Evolutionary conservation across 2,329 filamentous ascomycete genomes (phyloP).

Genomic region (Aspergillus tamarii): DNA sequence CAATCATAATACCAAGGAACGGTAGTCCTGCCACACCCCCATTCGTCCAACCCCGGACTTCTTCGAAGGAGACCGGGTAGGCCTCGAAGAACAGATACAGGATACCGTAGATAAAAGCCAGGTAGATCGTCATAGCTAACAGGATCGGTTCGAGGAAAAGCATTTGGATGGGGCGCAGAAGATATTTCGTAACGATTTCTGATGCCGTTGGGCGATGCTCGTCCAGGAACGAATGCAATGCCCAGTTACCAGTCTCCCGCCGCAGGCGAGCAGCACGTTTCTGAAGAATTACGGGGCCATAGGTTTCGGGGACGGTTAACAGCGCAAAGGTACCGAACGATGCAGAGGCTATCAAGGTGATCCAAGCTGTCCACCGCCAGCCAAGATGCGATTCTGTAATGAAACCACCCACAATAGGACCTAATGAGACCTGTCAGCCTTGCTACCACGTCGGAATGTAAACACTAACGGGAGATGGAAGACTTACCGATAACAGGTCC

Average conservation of each 20-base stretch:
- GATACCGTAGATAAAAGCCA: slow-evolving; percentile 44
- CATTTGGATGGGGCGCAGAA: slow-evolving; percentile 52
- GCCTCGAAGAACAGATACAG: slow-evolving; percentile 45
- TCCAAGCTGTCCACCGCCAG: slow-evolving; percentile 62
- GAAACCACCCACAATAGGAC: slow-evolving; percentile 55
- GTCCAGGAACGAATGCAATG: slow-evolving; percentile 49
- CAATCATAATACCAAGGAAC: slow-evolving; percentile 41
- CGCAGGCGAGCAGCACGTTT: slow-evolving; percentile 52
- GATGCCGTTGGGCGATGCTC: slow-evolving; percentile 44
- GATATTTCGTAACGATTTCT: slow-evolving; percentile 48
- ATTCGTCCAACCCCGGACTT: slow-evolving; percentile 41
- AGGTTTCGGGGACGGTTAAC: slow-evolving; percentile 57
- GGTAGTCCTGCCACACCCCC: slow-evolving; percentile 41
- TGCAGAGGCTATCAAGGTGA: slow-evolving; percentile 54
- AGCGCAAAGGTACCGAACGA: slow-evolving; percentile 48
- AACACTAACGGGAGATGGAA: neutral
- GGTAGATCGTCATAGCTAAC: slow-evolving; percentile 50
- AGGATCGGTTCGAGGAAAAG: slow-evolving; percentile 54
- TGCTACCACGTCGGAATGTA: neutral
- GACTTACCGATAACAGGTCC: slow-evolving; percentile 49
- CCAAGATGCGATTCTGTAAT: slow-evolving; percentile 53
- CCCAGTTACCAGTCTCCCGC: slow-evolving; percentile 50
- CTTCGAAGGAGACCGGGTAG: slow-evolving; percentile 45
- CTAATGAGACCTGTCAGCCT: slow-evolving; percentile 10
- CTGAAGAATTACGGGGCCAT: slow-evolving; percentile 52